Base-by-base conservation (phyloP, 371 early-diverging fungal species). In the Conidiobolus incongruus region DNA sequence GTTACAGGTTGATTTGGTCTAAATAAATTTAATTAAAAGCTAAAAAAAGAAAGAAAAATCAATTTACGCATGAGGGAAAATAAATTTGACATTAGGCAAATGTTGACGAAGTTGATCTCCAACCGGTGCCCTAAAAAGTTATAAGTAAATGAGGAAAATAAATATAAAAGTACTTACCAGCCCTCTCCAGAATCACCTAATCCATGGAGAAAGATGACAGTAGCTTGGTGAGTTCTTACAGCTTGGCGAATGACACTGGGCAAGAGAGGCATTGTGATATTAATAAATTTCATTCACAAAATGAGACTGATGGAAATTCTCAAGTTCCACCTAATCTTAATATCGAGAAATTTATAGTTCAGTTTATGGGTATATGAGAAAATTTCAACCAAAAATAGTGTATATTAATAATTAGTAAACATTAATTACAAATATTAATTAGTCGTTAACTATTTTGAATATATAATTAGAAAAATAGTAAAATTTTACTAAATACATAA, bases 1-100 rank as follows among this genome's bases (percentile, higher is more conserved):
- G 92, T 77, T 28, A 94, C 72, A 6, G 88, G 82, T 32, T 62
- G 66, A 19, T 50, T 40, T 3, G 91, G 90, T 10, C 70, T 73
- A 32, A 43, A 16, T 33, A 33, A 42, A 40, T 32, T 48, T 1
- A 36, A 15, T 24, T 4, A 38, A 33, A 21, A 30, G n/a, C n/a
- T 35, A 21, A 37, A 38, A 8, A 17, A 53, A 33, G 5, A 24
- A 16, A 33, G 20, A 0, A 17, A 1, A 16, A n/a, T n/a, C n/a
- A n/a, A n/a, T n/a, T 54, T 58, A 69, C 65, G 90, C 90, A 53
- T 87, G 72, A 12, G 90, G 90, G 35, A 89, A 62, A 36, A 85
- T 53, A 61, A 72, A 86, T 54, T 87, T 85, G 42, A 81, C 72
- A 55, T 83, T 70, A 15, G 80, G 82, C n/a, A 87, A 63, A 5